Evolutionary conservation across 1,284 basidiomycete species (phyloP), one percentile per base, ranked within the genome.

Genomic region (Ustilago crameri): DNA sequence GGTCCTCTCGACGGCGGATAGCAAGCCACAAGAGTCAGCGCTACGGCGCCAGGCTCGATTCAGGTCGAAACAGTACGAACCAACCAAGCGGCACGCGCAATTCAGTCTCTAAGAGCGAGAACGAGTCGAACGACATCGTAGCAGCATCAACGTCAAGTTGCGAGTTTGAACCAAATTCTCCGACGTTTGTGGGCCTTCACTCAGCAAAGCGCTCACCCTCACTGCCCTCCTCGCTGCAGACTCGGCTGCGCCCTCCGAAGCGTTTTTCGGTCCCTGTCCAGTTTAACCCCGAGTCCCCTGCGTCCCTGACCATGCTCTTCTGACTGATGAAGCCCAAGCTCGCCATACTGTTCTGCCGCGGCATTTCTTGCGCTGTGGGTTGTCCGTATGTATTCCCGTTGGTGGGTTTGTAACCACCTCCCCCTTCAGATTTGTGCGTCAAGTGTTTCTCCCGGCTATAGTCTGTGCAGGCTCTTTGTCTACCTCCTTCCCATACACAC

Each of bases 71-170:
- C 17, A 5, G 8, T 18, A 44, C 9, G 5, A 4, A 42, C 20
- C 27, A 18, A 40, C 32, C n/a, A 20, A 38, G 22, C 10, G 37
- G 18, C 8, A 47, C 44, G 44, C 45, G 43, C 46, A 46, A 37
- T 9, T 5, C 12, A 37, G 35, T n/a, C 14, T 37, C 5, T 37
- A 20, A 34, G 14, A 30, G 37, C 30, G 35, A 38, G 30, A 10
- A 18, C 12, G 30, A 34, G 51, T 56, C 60, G 46, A 54, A 62
- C 53, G 60, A 56, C 60, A 62, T 34, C 22, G n/a, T 20, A 30
- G 35, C 49, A 41, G 26, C 26, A 32, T 32, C n/a, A 51, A 30
- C 18, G 35, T 22, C n/a, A 38, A n/a, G 22, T 41, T 45, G n/a
- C 42, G n/a, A 15, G 9, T 34, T 20, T 49, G 34, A 40, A 24